A percentile compares a stretch with the other conserved stretches of the same genome.
Evolutionary conservation across 176 grass and related monocot genomes (phyloP).

Genomic region (Puya raimondii): DNA sequence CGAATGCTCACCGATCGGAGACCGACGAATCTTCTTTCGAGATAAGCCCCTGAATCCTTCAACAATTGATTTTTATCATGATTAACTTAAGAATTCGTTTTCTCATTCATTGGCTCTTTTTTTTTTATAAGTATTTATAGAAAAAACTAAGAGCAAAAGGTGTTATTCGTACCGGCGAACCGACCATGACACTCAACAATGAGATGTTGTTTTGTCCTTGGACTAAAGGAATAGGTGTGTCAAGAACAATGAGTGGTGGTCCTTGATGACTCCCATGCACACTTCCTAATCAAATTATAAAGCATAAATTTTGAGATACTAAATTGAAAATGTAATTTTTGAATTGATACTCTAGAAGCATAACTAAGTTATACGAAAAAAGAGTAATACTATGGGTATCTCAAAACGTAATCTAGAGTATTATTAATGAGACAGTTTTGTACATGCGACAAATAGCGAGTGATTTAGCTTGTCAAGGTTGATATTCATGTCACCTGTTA

Average conservation of each 20-base stretch:
- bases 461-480: too few species aligned
- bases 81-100: too few species aligned
- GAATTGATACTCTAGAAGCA: background rate
- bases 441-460: too few species aligned
- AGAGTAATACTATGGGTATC: too few species aligned
- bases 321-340: background rate
- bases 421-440: too few species aligned
- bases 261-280: constrained; percentile 50
- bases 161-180: constrained; percentile 65
- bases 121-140: too few species aligned
- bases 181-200: constrained; percentile 86
- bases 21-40: constrained; percentile 63
- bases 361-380: background rate
- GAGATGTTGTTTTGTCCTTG: constrained; percentile 65
- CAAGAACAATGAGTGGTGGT: constrained; percentile 31
- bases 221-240: constrained; percentile 29
- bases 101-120: too few species aligned
- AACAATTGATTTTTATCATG: constrained; percentile 7
- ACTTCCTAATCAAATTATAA: constrained; percentile 35
- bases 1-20: constrained; percentile 41
- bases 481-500: too few species aligned
- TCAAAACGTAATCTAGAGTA: too few species aligned
- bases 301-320: constrained; percentile 8
- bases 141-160: constrained; percentile 3
- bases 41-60: constrained; percentile 60